Evolutionary conservation across 441 rosid genomes (phyloP), one percentile per base, ranked within the genome.

Genomic region (Euphorbia corollata): DNA sequence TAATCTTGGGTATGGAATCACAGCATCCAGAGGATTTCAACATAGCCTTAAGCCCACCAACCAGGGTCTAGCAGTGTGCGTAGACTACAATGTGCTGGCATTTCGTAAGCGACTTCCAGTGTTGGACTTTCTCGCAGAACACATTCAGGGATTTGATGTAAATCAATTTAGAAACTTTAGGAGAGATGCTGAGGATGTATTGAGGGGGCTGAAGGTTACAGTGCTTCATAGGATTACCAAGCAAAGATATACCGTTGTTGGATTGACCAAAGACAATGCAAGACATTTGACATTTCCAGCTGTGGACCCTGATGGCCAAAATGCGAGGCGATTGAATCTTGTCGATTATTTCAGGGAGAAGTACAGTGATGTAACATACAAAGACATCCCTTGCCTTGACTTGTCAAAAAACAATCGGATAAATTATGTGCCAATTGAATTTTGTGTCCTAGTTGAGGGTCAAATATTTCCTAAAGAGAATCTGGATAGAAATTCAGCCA

Each of bases 51-150:
- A 92, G 79, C 80, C 85, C 8, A 89, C 96, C 2, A 67, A 71
- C 9, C 97, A 86, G 73, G 93, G 96, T 63, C 69, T 85, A 15
- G 82, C 86, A 0, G 32, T 89, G 80, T 90, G 97, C 59, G 72
- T 93, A 79, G 96, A 90, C 70, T 93, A 87, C 73, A 85, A 91
- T 10, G 90, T 89, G 63, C 68, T 87, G 65, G 86, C 96, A n/a
- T 87, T 93, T 69, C 82, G 81, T 6, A 88, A 89, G 78, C 68
- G 78, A 2, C 22, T 88, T 79, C 61, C 83, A 0, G 90, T 89
- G 22, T 63, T 84, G 0, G 85, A 83, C 4, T 92, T 82, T 70
- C 82, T 92, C 54, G 70, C 2, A 39, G 45, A 77, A 64, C 84
- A 82, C 66, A 77, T 89, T 41, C 19, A 6, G 5, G 73, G 78